Evolutionary conservation across 257 asterid genomes (phyloP).

Genomic region (Primulina eburnea): DNA sequence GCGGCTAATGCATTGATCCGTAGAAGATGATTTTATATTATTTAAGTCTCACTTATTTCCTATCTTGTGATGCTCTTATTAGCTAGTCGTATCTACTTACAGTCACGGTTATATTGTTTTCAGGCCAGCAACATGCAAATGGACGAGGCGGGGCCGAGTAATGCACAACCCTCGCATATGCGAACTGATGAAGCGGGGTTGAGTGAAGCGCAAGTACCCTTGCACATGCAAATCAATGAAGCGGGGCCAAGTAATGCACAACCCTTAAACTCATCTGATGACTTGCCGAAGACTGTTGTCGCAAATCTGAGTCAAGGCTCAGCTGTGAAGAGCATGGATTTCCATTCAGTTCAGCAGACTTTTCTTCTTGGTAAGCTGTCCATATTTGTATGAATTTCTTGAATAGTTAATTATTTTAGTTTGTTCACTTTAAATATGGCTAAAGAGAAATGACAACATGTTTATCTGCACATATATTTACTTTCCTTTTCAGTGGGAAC

Average conservation of each 20-base stretch:
- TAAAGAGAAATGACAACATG: background rate
- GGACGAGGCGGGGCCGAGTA: too few relatives aligned
- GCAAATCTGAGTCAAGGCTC: conserved; percentile 58
- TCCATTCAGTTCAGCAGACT: conserved; percentile 51
- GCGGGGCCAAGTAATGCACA: conserved; percentile 1
- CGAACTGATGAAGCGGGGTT: conserved; percentile 30
- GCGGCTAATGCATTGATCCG: conserved; percentile 30
- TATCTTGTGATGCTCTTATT: conserved; percentile 14
- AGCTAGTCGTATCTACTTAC: conserved; percentile 41
- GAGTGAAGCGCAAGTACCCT: conserved; percentile 32
- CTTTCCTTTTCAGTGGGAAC: conserved; percentile 57
- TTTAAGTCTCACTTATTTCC: background rate
- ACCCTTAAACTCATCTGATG: conserved; percentile 41
- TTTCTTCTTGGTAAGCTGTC: conserved; percentile 55
- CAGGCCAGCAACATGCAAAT: background rate
- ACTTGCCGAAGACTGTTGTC: conserved; percentile 53
- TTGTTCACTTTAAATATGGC: background rate
- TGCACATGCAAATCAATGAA: background rate
- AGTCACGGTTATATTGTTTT: conserved; percentile 38
- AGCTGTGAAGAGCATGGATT: conserved; percentile 69
- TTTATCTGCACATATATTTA: background rate
- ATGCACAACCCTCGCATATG: too few relatives aligned
- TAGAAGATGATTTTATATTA: conserved; percentile 7
- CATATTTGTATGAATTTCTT: background rate
- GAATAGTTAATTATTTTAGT: background rate